Base-by-base conservation (phyloP, 139 green algal species). In the Chlamydomonas sp. region DNA sequence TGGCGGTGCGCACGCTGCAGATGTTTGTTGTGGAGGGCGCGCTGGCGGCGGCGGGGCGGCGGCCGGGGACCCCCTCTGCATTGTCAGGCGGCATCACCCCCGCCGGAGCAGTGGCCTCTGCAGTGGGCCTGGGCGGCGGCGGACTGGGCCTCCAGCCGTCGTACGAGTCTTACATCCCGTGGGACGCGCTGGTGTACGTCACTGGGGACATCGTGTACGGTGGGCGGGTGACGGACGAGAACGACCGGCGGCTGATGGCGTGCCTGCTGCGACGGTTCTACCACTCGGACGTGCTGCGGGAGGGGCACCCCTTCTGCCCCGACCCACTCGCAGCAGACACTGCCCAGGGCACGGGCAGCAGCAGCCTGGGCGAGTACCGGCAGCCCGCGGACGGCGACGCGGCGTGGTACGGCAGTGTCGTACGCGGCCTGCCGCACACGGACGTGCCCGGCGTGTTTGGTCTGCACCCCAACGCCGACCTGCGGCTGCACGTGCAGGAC, bases 151-250 rank as follows among this genome's bases (percentile, higher is more conserved):
- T 20, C 15, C 2, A 49, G 84, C 18, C 73, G 4, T 78, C 63
- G 81, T 8, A 64, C 68, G 15, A 83, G 74, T 62, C 62, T 57
- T 64, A 64, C 62, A 63, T 96, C 10, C 94, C 95, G 0, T 98
- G 94, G 94, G 67, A 91, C 20, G 95, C 94, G 31, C 89, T 98
- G 80, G 78, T 91, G 82, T 97, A 97, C 87, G 91, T 98, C 17
- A 95, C 93, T 2, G 95, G 95, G 16, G 78, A 91, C 79, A 97
- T 98, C 90, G 97, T 96, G 88, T 98, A 98, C 90, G 96, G 96
- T 57, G 96, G 96, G 0, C 87, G 96, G 6, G 94, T 98, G 18
- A 98, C 96, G 20, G 96, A 98, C 83, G 94, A 96, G 77, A 94
- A 96, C 78, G 96, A 98, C 92, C 88, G 96, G n/a, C 85, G 92